Evolutionary conservation across 2,329 filamentous ascomycete species (phyloP).

Genomic region (Pseudofabraea citricarpa): DNA sequence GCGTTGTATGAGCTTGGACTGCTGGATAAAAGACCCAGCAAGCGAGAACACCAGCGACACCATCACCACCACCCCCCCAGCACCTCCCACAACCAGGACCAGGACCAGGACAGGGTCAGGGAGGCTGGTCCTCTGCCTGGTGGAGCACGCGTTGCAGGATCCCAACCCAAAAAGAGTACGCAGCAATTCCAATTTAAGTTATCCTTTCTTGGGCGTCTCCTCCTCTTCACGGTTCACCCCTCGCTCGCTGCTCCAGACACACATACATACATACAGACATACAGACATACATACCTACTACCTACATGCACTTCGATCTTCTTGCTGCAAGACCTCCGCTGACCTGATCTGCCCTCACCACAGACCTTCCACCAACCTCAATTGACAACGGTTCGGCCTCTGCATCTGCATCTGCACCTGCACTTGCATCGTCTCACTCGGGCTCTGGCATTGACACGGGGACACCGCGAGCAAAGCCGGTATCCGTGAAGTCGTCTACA

Average conservation of each 20-base stretch:
- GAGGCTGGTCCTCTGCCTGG: constrained; percentile 8
- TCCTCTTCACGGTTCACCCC: background rate
- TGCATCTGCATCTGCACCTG: too few relatives aligned
- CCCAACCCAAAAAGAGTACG: constrained; percentile 24
- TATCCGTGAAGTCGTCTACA: constrained; percentile 8
- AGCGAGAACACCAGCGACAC: constrained; percentile 21
- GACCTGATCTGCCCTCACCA: too few relatives aligned
- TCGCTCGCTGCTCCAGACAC: background rate
- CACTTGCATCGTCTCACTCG: too few relatives aligned
- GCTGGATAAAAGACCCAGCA: constrained; percentile 24
- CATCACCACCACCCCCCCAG: too few relatives aligned
- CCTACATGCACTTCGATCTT: too few relatives aligned
- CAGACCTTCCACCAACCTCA: background rate
- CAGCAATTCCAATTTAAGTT: constrained; percentile 7
- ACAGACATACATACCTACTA: too few relatives aligned
- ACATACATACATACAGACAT: too few relatives aligned
- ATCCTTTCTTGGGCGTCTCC: background rate
- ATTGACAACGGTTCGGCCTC: too few relatives aligned
- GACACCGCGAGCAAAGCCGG: too few relatives aligned
- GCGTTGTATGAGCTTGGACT: constrained; percentile 28
- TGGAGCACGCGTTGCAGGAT: constrained; percentile 25
- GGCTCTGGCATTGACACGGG: too few relatives aligned
- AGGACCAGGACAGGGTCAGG: constrained; percentile 19
- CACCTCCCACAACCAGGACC: constrained; percentile 22
- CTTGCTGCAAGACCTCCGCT: too few relatives aligned